Evolutionary conservation across 2,329 filamentous ascomycete species (phyloP).

Genomic region (Ceratocystis albifundus): DNA sequence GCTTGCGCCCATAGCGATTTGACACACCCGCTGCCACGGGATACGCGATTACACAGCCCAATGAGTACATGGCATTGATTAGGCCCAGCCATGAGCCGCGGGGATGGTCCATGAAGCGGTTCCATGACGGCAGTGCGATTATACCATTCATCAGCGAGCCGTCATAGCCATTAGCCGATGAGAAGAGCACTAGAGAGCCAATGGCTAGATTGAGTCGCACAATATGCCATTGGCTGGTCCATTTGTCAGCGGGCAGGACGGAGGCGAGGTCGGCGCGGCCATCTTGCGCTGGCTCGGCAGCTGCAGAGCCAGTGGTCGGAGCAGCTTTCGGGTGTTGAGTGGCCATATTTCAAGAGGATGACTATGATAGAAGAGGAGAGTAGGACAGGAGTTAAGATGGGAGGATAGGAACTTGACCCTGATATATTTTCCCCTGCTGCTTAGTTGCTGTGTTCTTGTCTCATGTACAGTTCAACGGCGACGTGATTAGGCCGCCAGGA

Average conservation of each 20-base stretch:
- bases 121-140: conserved; percentile 33
- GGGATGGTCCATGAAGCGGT: conserved; percentile 24
- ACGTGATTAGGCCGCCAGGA: neutral
- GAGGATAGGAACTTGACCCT: neutral
- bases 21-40: conserved; percentile 37
- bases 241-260: conserved; percentile 72
- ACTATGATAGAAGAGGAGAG: neutral
- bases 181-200: conserved; percentile 38
- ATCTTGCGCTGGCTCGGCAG: conserved; percentile 33
- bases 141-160: conserved; percentile 41
- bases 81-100: conserved; percentile 40
- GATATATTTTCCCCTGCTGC: neutral
- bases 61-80: conserved; percentile 42
- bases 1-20: conserved; percentile 38
- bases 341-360: neutral
- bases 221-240: conserved; percentile 64
- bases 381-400: neutral
- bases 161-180: conserved; percentile 44
- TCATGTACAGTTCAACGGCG: neutral
- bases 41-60: conserved; percentile 38
- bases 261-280: conserved; percentile 50
- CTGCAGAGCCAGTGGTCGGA: neutral
- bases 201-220: conserved; percentile 55
- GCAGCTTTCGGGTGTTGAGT: neutral
- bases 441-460: neutral